Conservation (phyloP, 2,329 filamentous ascomycete species). For the Decorospora gaudefroyi region DNA sequence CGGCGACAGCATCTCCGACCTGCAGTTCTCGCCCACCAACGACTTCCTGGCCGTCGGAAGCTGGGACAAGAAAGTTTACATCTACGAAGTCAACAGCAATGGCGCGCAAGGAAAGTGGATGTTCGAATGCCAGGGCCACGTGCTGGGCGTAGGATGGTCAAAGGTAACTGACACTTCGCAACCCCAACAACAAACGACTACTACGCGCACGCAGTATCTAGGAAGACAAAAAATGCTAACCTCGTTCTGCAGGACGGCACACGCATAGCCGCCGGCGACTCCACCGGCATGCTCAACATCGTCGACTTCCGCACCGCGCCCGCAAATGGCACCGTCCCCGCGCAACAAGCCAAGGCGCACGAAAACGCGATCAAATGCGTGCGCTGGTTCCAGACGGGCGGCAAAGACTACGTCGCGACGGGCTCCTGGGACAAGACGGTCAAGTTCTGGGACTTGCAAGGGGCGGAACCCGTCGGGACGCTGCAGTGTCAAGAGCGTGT, state of each 20-base stretch:
- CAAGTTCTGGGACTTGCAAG: conserved; percentile 84
- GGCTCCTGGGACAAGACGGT: conserved; percentile 91
- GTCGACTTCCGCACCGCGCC: conserved; percentile 70
- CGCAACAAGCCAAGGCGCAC: conserved; percentile 69
- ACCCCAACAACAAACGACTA: not conserved
- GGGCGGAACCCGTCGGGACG: conserved; percentile 64
- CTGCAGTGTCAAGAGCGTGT: conserved; percentile 75
- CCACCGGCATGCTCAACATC: conserved; percentile 87
- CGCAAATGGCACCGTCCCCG: conserved; percentile 31
- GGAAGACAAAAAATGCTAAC: conserved; percentile 29
- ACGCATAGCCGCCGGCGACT: conserved; percentile 83
- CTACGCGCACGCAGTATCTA: too few relatives aligned
- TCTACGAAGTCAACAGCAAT: conserved; percentile 88
- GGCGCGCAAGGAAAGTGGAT: conserved; percentile 82
- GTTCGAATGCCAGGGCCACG: conserved; percentile 80
- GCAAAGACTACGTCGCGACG: conserved; percentile 81
- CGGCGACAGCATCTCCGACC: conserved; percentile 85
- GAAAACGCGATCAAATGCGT: conserved; percentile 80
- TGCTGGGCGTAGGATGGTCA: conserved; percentile 84
- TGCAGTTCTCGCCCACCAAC: conserved; percentile 75
- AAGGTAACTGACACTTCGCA: conserved; percentile 60
- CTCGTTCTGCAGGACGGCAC: conserved; percentile 76
- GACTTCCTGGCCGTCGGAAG: conserved; percentile 89
- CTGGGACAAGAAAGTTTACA: conserved; percentile 97
- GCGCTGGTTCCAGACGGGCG: conserved; percentile 64